phyloP scores from a whole-genome alignment of 805 yeast species.

The Tetrapisispora fleetii region DNA sequence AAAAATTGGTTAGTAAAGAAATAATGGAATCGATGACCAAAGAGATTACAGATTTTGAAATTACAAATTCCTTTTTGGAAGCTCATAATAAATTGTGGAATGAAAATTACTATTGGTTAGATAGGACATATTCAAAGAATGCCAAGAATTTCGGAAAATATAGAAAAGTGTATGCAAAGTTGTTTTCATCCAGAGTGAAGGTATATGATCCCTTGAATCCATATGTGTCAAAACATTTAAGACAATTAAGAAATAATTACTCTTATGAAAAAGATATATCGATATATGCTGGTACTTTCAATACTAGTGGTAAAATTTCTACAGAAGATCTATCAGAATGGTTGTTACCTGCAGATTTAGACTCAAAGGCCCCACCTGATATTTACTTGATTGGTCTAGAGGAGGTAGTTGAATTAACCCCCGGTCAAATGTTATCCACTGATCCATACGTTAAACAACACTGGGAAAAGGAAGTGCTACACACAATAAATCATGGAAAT shows the following conservation, averaged over 20 bases:
- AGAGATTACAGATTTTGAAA: constrained; percentile 34
- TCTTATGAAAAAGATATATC: constrained; percentile 51
- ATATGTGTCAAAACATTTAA: constrained; percentile 59
- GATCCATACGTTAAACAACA: constrained; percentile 50
- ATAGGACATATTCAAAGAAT: constrained; percentile 55
- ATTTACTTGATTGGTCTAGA: constrained; percentile 77
- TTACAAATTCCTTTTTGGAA: constrained; percentile 41
- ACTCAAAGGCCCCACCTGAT: constrained; percentile 42
- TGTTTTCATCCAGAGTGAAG: constrained; percentile 37
- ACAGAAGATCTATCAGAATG: constrained; percentile 57
- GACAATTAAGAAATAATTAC: constrained; percentile 40
- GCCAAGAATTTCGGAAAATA: constrained; percentile 23
- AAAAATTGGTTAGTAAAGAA: constrained; percentile 57
- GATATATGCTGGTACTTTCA: constrained; percentile 78
- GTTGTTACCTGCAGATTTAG: constrained; percentile 54
- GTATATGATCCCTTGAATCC: constrained; percentile 88
- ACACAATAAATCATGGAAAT: constrained; percentile 34
- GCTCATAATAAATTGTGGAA: constrained; percentile 84
- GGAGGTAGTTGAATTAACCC: constrained; percentile 76
- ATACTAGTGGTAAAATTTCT: constrained; percentile 62
- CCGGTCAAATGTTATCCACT: constrained; percentile 73
- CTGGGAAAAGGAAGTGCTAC: constrained; percentile 58
- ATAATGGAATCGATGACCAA: constrained; percentile 39
- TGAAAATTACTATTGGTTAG: constrained; percentile 79
- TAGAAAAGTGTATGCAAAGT: constrained; percentile 20